These are phyloP conservation scores for Boletales sp. DNA, from an alignment of 768 basidiomycete species.

Conservation along the genomic window DNA sequence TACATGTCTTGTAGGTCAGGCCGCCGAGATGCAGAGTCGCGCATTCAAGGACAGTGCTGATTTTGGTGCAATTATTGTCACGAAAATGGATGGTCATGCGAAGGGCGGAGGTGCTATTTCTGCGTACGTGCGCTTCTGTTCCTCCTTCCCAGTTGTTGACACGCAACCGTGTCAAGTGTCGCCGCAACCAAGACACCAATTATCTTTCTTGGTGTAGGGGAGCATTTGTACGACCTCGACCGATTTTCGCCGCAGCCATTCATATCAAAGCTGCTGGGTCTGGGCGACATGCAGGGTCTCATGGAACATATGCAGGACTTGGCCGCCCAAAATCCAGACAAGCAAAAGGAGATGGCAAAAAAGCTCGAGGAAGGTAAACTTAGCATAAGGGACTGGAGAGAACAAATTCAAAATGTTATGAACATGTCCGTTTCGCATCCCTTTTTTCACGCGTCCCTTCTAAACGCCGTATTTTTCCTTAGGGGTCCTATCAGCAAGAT, in stretches of 20 bases:
- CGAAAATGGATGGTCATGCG: constrained; percentile 99
- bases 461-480: constrained; percentile 10
- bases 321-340: constrained; percentile 89
- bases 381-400: constrained; percentile 95
- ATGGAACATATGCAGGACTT: constrained; percentile 99
- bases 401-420: constrained; percentile 97
- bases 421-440: constrained; percentile 67
- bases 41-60: constrained; percentile 98
- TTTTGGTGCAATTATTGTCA: constrained; percentile 98
- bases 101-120: constrained; percentile 99
- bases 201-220: constrained; percentile 96
- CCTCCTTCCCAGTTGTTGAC: constrained; percentile 4
- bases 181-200: constrained; percentile 99
- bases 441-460: constrained; percentile 1
- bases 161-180: constrained; percentile 54
- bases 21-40: constrained; percentile 91
- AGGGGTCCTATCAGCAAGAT: constrained; percentile 99
- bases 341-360: constrained; percentile 97
- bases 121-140: constrained; percentile 58
- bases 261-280: constrained; percentile 91
- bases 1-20: constrained; percentile 63
- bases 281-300: constrained; percentile 95
- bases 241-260: constrained; percentile 95
- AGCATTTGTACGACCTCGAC: constrained; percentile 96
- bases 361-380: constrained; percentile 97